These are phyloP conservation scores for Hypoxylon perforatum DNA, from an alignment of 495 filamentous ascomycete species.

Conservation along the genomic window DNA sequence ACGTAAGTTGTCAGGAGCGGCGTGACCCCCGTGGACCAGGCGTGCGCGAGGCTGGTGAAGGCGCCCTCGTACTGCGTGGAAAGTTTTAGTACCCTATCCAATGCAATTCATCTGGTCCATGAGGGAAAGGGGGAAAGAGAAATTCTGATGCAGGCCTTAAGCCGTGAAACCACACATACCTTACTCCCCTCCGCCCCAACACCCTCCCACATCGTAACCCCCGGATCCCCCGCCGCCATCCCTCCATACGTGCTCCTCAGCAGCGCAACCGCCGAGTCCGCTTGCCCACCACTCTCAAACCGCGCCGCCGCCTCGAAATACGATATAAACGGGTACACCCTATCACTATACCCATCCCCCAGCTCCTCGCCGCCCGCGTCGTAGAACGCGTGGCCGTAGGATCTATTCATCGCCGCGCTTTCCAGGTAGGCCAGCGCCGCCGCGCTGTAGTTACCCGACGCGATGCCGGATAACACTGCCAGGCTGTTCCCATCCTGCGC, in stretches of 20 bases:
- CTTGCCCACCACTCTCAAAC: constrained; percentile 48
- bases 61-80: constrained; percentile 50
- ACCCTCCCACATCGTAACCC: constrained; percentile 54
- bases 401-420: constrained; percentile 37
- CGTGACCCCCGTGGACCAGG: constrained; percentile 56
- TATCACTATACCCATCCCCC: constrained; percentile 46
- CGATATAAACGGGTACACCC: constrained; percentile 63
- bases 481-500: constrained; percentile 61
- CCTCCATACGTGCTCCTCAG: constrained; percentile 57
- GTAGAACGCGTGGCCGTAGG: constrained; percentile 61
- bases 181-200: constrained; percentile 50
- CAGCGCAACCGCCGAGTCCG: constrained; percentile 52
- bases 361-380: constrained; percentile 51
- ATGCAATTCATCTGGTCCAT: too few species aligned
- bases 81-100: too few species aligned
- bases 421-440: constrained; percentile 51
- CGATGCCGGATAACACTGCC: constrained; percentile 52
- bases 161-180: constrained; percentile 22
- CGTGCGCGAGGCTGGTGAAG: constrained; percentile 54
- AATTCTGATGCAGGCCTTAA: background rate
- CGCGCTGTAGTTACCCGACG: constrained; percentile 37
- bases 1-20: constrained; percentile 52
- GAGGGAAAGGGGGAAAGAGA: too few species aligned
- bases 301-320: constrained; percentile 61
- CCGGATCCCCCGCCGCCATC: constrained; percentile 58